Evolutionary conservation across 257 asterid species (phyloP).

Genomic region (Petunia axillaris): DNA sequence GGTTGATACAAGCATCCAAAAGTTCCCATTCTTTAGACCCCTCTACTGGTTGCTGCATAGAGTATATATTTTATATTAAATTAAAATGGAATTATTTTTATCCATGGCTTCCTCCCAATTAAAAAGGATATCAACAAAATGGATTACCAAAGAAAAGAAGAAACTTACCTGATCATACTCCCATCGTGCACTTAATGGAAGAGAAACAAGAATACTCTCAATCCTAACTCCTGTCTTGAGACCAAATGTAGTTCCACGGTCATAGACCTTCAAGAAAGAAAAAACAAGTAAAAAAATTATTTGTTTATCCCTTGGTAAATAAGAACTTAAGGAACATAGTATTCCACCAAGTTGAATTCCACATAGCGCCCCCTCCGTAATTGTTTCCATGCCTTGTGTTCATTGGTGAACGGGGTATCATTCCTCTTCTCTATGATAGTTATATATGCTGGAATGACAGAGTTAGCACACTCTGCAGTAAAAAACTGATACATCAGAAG

Average conservation of each 20-base stretch:
- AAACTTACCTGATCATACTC: conserved; percentile 85
- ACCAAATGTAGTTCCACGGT: conserved; percentile 99
- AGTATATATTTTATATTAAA: conserved; percentile 15
- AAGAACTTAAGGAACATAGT: conserved; percentile 8
- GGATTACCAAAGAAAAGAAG: not conserved
- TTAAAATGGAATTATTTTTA: not conserved
- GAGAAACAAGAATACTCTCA: conserved; percentile 96
- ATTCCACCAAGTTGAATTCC: conserved; percentile 86
- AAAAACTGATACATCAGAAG: too few relatives aligned
- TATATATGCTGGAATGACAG: conserved; percentile 89
- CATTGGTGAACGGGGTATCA: conserved; percentile 72
- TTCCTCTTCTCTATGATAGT: conserved; percentile 89
- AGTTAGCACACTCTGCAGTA: conserved; percentile 87
- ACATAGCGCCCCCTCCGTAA: conserved; percentile 95
- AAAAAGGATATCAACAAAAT: not conserved
- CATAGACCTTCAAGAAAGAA: conserved; percentile 67
- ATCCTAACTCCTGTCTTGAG: conserved; percentile 97
- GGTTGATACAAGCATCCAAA: conserved; percentile 91
- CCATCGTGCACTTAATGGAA: conserved; percentile 91
- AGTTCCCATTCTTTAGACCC: conserved; percentile 93
- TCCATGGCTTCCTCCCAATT: not conserved
- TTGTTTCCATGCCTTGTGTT: conserved; percentile 93
- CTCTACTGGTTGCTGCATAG: conserved; percentile 84
- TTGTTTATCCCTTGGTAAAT: not conserved
- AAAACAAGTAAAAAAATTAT: not conserved